Evolutionary conservation across 2,329 filamentous ascomycete genomes (phyloP).

Genomic region (Ceratocystis harringtonii): DNA sequence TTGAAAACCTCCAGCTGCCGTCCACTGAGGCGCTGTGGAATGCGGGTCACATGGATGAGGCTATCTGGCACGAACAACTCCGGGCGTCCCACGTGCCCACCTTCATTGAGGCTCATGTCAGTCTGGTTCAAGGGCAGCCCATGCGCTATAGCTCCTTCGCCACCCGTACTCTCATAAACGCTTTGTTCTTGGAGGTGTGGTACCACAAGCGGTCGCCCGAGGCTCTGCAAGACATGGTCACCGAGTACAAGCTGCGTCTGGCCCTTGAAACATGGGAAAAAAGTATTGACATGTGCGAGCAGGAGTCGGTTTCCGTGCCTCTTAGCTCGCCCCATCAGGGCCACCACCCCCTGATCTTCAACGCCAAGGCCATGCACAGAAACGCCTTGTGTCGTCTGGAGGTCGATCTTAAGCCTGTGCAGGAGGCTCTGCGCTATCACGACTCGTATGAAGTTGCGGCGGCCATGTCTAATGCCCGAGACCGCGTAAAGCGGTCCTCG

Average conservation of each 20-base stretch:
- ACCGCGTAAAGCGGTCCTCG: constrained; percentile 83
- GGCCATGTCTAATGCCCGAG: constrained; percentile 86
- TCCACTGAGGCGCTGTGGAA: constrained; percentile 95
- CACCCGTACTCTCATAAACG: constrained; percentile 96
- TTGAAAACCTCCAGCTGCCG: constrained; percentile 81
- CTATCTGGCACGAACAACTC: constrained; percentile 59
- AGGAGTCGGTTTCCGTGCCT: constrained; percentile 74
- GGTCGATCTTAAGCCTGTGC: constrained; percentile 87
- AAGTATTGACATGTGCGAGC: constrained; percentile 83
- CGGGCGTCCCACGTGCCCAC: constrained; percentile 62
- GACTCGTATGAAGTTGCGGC: constrained; percentile 94
- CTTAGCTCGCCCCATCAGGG: constrained; percentile 90
- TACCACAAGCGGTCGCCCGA: constrained; percentile 98
- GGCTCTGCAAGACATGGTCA: constrained; percentile 89
- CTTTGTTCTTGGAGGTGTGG: constrained; percentile 95
- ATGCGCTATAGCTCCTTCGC: constrained; percentile 92
- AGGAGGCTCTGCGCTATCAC: constrained; percentile 92
- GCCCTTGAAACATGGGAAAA: constrained; percentile 98
- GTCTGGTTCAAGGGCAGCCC: constrained; percentile 83
- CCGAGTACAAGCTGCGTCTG: constrained; percentile 91
- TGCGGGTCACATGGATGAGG: constrained; percentile 60
- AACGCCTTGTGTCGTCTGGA: constrained; percentile 85
- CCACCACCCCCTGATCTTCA: constrained; percentile 81
- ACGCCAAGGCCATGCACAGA: constrained; percentile 91
- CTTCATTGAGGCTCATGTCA: constrained; percentile 87